These are phyloP conservation scores for Lecanoromycetidae sp. DNA, from an alignment of 2,329 filamentous ascomycete species.

Conservation along the genomic window DNA sequence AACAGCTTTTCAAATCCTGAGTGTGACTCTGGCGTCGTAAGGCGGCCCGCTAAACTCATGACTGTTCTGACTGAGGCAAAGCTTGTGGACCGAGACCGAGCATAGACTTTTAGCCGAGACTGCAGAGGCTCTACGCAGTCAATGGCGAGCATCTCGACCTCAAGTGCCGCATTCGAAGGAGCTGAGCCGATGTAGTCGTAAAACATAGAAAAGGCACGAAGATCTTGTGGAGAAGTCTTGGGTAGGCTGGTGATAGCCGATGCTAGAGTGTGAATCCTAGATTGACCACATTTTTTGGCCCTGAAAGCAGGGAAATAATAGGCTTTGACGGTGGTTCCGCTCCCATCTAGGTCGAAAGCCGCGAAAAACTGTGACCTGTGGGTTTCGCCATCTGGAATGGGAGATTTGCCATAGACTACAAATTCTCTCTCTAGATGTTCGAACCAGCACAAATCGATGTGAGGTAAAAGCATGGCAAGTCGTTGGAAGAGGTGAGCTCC, in stretches of 20 bases:
- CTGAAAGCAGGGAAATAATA: not conserved
- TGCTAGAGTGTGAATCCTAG: not conserved
- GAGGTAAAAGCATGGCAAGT: not conserved
- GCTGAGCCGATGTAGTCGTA: not conserved
- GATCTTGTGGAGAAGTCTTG: not conserved
- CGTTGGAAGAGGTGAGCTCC: not conserved
- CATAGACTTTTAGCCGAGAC: constrained; percentile 30
- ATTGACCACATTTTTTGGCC: not conserved
- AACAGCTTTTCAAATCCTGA: not conserved
- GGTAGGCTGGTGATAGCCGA: not conserved
- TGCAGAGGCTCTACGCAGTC: constrained; percentile 23
- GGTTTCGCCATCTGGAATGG: not conserved
- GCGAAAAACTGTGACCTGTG: not conserved
- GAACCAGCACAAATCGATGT: constrained; percentile 3
- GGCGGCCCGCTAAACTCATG: constrained; percentile 14
- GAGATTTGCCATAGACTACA: not conserved
- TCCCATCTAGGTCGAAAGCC: constrained; percentile 8
- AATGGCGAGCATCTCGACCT: constrained; percentile 22
- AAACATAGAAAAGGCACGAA: not conserved
- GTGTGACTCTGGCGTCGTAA: not conserved
- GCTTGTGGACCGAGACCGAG: constrained; percentile 23
- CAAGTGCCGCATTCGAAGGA: not conserved
- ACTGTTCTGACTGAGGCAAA: constrained; percentile 24
- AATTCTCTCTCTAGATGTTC: constrained; percentile 5
- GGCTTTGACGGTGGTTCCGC: not conserved